Evolutionary conservation across 1,284 basidiomycete genomes (phyloP).

Genomic region (Marasmius tenuissimus): DNA sequence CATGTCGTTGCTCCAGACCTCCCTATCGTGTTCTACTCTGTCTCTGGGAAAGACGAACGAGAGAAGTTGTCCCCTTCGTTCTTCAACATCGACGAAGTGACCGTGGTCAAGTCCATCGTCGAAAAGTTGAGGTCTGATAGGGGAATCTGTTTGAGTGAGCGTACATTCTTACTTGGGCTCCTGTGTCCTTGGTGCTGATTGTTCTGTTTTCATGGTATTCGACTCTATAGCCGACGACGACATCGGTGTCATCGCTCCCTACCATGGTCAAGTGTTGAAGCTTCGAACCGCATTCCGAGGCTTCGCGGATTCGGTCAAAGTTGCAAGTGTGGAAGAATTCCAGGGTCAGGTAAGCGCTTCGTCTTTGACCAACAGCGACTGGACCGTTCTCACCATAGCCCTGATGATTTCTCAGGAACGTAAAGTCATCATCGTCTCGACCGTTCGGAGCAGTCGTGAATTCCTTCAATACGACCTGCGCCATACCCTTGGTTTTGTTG

Average conservation of each 20-base stretch:
- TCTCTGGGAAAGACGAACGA: constrained; percentile 59
- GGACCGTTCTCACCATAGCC: not conserved
- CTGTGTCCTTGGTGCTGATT: not conserved
- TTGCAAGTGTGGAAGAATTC: constrained; percentile 48
- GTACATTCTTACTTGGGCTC: not conserved
- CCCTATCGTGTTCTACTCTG: constrained; percentile 59
- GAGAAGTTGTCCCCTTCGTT: constrained; percentile 65
- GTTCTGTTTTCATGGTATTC: not conserved
- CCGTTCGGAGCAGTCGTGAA: constrained; percentile 59
- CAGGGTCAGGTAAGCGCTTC: constrained; percentile 42
- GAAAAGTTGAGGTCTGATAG: constrained; percentile 26
- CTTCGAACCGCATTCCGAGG: constrained; percentile 15
- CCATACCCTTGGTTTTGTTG: constrained; percentile 63
- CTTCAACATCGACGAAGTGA: constrained; percentile 61
- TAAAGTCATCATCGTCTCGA: constrained; percentile 64
- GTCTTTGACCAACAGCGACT: not conserved
- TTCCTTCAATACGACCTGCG: constrained; percentile 57
- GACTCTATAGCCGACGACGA: constrained; percentile 22
- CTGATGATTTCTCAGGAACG: constrained; percentile 45
- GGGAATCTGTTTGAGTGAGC: constrained; percentile 23
- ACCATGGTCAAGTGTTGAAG: constrained; percentile 39
- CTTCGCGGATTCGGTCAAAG: constrained; percentile 30
- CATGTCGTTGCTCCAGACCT: constrained; percentile 47
- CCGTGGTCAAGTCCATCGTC: constrained; percentile 45
- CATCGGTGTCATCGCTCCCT: constrained; percentile 45